Evolutionary conservation across 139 green algal genomes (phyloP), one percentile per base, ranked within the genome.

Genomic region (Picochlorum sp.): DNA sequence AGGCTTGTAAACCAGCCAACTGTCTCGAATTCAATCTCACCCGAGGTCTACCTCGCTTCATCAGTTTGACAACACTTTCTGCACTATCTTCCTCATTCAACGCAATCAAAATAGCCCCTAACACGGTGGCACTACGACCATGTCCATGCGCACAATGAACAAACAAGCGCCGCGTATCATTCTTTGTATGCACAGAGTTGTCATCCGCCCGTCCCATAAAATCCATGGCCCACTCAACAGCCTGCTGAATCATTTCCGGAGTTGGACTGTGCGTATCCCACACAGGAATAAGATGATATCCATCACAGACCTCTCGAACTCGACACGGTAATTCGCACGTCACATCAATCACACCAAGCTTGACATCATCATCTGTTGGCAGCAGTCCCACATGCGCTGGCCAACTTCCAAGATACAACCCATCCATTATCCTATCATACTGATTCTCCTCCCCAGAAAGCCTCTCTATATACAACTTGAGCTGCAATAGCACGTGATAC

Each of bases 111-210:
- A 82, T 70, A 50, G 80, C 79, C 2, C 38, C 65, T 23, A 86
- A 52, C 45, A 86, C 69, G 3, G 76, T 79, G 9, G 76, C 80
- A 38, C 61, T 77, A 28, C 80, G 60, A 14, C 80, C 80, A 24
- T 86, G 80, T 5, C 80, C 80, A 67, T 86, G 80, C 3, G 80
- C 80, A 59, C 82, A 88, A 68, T 88, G 82, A 14, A 88, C 63
- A 49, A 84, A 80, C 9, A 88, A 60, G 2, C 34, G 34, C 34
- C 34, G 34, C 1, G 9, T 4, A 11, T 41, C 34, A 2, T 41
- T 11, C 7, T 41, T 14, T 41, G 0, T 0, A 11, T 1, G 34
- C 2, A 41, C 34, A 41, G 34, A 2, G 8, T 41, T 41, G 5
- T 41, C 2, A 41, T 41, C 34, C 7, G 4, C 14, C 34, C 8